Percentiles rank a stretch among this genome's conserved stretches.
These are phyloP conservation scores for Thielaviopsis musarum DNA, from an alignment of 2,329 filamentous ascomycete species.

Conservation along the genomic window DNA sequence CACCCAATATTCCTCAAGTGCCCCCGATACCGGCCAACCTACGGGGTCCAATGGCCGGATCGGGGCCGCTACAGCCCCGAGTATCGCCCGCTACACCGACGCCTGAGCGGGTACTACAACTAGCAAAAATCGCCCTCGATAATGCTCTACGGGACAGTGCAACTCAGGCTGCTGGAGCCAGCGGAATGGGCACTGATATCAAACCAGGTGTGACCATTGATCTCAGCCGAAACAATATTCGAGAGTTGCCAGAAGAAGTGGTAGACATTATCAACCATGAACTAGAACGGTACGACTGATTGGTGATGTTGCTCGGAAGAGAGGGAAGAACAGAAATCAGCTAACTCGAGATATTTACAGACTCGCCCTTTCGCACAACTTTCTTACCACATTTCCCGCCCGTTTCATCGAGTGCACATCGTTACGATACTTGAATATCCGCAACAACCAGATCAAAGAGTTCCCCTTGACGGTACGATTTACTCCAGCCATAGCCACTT, in stretches of 20 bases:
- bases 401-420: conserved; percentile 62
- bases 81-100: conserved; percentile 30
- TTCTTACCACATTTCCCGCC: conserved; percentile 48
- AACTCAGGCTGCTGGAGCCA: conserved; percentile 42
- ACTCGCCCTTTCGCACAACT: conserved; percentile 68
- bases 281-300: conserved; percentile 43
- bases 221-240: conserved; percentile 58
- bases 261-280: conserved; percentile 60
- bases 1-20: conserved; percentile 24
- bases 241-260: conserved; percentile 53
- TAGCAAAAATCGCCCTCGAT: conserved; percentile 51
- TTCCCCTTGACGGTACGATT: conserved; percentile 37
- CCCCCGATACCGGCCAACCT: conserved; percentile 19
- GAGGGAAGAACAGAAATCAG: too few species aligned
- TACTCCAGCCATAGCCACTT: conserved; percentile 4
- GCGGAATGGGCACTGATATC: conserved; percentile 36
- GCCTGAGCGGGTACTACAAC: conserved; percentile 39
- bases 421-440: conserved; percentile 63
- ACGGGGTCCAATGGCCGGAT: neutral
- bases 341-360: conserved; percentile 23
- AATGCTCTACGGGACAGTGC: conserved; percentile 49
- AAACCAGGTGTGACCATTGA: conserved; percentile 64
- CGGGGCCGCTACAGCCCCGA: conserved; percentile 1
- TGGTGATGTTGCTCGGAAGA: too few species aligned
- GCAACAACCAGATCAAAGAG: conserved; percentile 55